Evolutionary conservation across 768 basidiomycete genomes (phyloP), one percentile per base, ranked within the genome.

Genomic region (Auriscalpium vulgare): DNA sequence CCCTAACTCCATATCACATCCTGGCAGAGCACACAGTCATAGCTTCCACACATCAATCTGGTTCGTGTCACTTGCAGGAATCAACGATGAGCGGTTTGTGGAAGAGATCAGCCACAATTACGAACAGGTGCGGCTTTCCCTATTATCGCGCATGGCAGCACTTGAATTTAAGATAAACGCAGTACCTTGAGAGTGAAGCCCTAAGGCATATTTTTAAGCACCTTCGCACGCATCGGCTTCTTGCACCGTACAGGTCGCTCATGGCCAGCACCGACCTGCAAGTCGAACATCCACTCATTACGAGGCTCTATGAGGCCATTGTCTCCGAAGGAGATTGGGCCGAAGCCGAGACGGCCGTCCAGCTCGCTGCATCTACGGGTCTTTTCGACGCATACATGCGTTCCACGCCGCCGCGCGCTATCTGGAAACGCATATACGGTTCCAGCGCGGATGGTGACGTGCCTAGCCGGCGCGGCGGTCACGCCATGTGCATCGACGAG

Each of bases 41-140:
- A 84, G 79, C 62, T 91, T 85, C 65, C 87, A 91, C 63, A 82
- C 82, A 21, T 90, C 89, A 1, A 83, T 92, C 53, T 92, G 90
- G 90, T 75, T 85, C 60, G 74, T 91, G 29, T 68, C 83, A 1
- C 61, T 91, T 54, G 69, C 73, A 4, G 90, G 89, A 1, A 80
- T 87, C 35, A 69, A 65, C 1, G 81, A 87, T 21, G 71, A 77
- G 49, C 64, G 68, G 5, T 79, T 76, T 47, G 83, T 91, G n/a
- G 78, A 83, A 55, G 69, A 72, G 58, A 72, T 84, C 17, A 72
- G 75, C 40, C 62, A 61, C 29, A 71, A 66, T 56, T 83, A 88
- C 60, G 83, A 87, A 55, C 81, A 87, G 72, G 89, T 89, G 65
- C 35, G 76, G 67, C 7, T 23, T 43, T 56, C 19, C 47, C 54